Percentiles rank a stretch among this genome's conserved stretches.
Evolutionary conservation across 345 rosid genomes (phyloP).

Genomic region (Laguncularia racemosa): DNA sequence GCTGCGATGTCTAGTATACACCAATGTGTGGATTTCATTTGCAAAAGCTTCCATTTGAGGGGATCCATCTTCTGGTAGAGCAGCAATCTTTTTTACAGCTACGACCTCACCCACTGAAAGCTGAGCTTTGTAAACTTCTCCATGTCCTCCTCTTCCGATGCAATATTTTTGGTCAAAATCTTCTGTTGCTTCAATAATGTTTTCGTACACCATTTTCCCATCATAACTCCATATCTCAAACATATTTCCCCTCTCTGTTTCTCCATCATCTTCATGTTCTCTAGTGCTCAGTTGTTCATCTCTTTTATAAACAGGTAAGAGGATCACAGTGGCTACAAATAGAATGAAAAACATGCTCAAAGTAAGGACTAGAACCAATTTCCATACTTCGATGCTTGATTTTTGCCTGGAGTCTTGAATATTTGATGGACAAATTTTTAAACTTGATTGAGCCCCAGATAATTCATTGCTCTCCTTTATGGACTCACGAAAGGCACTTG

Average conservation of each 20-base stretch:
- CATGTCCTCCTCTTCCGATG: slow-evolving; percentile 16
- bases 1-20: slow-evolving; percentile 19
- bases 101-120: slow-evolving; percentile 2
- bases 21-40: slow-evolving; percentile 19
- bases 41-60: slow-evolving; percentile 10
- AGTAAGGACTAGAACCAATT: slow-evolving; percentile 1
- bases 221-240: background rate
- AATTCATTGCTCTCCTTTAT: slow-evolving; percentile 10
- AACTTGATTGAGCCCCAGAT: slow-evolving; percentile 11
- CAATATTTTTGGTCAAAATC: slow-evolving; percentile 13
- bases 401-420: background rate
- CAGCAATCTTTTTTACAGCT: slow-evolving; percentile 20
- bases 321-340: background rate
- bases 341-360: slow-evolving; percentile 2
- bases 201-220: slow-evolving; percentile 12
- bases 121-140: slow-evolving; percentile 18
- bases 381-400: background rate
- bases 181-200: slow-evolving; percentile 14
- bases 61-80: background rate
- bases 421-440: slow-evolving; percentile 3
- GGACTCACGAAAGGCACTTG: slow-evolving; percentile 16
- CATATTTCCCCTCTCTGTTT: background rate
- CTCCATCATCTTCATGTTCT: background rate
- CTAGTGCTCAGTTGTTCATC: background rate
- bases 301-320: background rate